A percentile compares a stretch with the other conserved stretches of the same genome.
Conservation (phyloP, 176 grass and related monocot species). For the Saccharum spontaneum region DNA sequence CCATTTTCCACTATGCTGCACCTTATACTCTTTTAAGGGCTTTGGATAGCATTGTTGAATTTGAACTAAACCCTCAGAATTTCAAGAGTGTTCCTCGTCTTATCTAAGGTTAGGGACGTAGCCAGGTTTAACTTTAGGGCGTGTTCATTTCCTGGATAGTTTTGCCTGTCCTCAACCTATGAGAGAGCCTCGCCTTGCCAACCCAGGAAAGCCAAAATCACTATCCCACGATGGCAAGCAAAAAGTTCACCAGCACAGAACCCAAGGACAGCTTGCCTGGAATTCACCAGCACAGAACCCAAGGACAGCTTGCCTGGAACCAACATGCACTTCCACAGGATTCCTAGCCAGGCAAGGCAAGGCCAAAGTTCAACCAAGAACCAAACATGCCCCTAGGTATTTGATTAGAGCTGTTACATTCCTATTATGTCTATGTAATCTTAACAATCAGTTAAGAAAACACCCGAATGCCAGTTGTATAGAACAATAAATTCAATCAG, state of each 20-base stretch:
- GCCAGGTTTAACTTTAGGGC: neutral
- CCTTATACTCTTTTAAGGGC: neutral
- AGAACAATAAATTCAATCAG: neutral
- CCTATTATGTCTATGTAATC: neutral
- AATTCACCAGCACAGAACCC: too few species aligned
- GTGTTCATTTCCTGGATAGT: too few species aligned
- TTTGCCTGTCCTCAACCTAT: too few species aligned
- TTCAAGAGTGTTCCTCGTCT: neutral
- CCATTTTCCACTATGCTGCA: neutral
- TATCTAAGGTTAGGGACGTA: neutral
- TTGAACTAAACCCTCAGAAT: neutral
- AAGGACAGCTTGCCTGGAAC: neutral
- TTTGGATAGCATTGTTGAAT: neutral
- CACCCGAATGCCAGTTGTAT: neutral
- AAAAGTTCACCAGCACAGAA: neutral
- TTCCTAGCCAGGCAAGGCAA: neutral
- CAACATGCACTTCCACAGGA: neutral
- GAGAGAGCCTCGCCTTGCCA: neutral
- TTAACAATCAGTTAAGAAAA: constrained; percentile 15
- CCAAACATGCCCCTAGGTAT: neutral
- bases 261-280: too few species aligned
- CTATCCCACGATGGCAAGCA: neutral
- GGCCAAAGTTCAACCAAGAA: neutral
- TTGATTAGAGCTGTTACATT: neutral
- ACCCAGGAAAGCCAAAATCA: neutral